A percentile compares a stretch with the other conserved stretches of the same genome.
Conservation (phyloP, 192 early-diverging fungal genomes). For the Chytriomyces confervae region DNA sequence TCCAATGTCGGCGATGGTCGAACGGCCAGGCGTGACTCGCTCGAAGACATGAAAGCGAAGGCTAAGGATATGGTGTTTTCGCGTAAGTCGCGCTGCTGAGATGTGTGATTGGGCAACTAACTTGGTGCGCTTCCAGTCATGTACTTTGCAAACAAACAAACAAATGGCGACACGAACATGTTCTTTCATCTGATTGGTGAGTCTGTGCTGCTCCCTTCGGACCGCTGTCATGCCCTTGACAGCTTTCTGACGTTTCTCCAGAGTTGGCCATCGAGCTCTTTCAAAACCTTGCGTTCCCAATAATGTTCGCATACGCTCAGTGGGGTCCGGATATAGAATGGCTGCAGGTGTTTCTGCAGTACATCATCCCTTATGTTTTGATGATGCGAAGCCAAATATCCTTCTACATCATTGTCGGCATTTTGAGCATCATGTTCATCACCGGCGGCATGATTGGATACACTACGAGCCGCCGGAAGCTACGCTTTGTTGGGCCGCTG, state of each 20-base stretch:
- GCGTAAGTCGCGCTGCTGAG: no score
- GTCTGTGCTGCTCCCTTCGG: background rate
- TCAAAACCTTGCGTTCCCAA: constrained; percentile 45
- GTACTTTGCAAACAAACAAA: constrained; percentile 2
- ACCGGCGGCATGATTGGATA: constrained; percentile 14
- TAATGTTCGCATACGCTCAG: constrained; percentile 31
- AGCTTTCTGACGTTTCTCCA: background rate
- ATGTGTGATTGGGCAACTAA: no score
- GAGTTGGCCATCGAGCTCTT: constrained; percentile 45
- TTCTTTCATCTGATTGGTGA: constrained; percentile 23
- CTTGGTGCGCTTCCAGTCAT: background rate
- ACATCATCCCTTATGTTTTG: constrained; percentile 35
- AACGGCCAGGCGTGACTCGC: no score
- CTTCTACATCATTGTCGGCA: constrained; percentile 11
- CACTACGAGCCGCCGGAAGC: constrained; percentile 16
- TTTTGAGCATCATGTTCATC: background rate
- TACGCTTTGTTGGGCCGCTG: constrained; percentile 30
- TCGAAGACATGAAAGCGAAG: no score
- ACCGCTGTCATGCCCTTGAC: background rate
- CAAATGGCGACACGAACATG: constrained; percentile 7
- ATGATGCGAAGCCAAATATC: background rate
- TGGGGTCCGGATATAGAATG: constrained; percentile 47
- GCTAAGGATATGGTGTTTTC: no score
- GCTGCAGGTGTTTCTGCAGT: constrained; percentile 27
- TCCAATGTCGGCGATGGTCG: no score